Conservation (phyloP, 2,329 filamentous ascomycete genomes). For the Pseudogymnoascus sp. region DNA sequence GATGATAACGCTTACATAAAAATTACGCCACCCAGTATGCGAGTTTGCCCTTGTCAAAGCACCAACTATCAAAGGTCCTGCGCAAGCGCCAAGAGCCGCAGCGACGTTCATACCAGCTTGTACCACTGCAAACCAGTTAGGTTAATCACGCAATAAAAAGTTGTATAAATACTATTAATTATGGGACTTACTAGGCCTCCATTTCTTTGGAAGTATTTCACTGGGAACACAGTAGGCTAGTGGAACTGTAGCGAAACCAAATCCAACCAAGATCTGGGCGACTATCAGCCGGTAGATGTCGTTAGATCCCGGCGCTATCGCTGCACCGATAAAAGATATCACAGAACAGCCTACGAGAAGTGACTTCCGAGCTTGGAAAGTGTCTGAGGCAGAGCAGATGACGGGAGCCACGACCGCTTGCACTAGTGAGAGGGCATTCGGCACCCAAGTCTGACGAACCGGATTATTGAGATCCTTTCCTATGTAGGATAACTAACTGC, state of each 20-base stretch:
- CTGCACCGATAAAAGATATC: constrained; percentile 12
- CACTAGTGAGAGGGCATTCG: constrained; percentile 5
- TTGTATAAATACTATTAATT: neutral
- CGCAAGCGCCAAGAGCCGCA: constrained; percentile 9
- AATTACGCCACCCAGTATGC: constrained; percentile 8
- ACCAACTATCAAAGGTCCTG: constrained; percentile 10
- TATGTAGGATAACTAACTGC: constrained; percentile 8
- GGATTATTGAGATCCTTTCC: neutral
- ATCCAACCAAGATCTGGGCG: constrained; percentile 12
- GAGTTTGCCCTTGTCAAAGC: constrained; percentile 9
- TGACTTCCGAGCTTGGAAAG: constrained; percentile 11
- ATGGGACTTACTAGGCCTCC: constrained; percentile 12
- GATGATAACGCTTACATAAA: neutral
- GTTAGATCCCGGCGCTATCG: constrained; percentile 10
- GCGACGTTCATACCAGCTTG: constrained; percentile 10
- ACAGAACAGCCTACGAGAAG: constrained; percentile 8
- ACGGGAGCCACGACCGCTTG: constrained; percentile 9
- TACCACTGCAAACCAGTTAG: neutral
- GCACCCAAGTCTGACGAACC: neutral
- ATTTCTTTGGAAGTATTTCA: constrained; percentile 11
- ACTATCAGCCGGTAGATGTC: constrained; percentile 13
- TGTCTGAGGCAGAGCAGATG: constrained; percentile 11
- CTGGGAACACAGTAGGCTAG: constrained; percentile 13
- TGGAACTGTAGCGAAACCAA: constrained; percentile 13
- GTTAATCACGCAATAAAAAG: neutral